Evolutionary conservation across 257 asterid species (phyloP).

Genomic region (Solanum tacnaense): DNA sequence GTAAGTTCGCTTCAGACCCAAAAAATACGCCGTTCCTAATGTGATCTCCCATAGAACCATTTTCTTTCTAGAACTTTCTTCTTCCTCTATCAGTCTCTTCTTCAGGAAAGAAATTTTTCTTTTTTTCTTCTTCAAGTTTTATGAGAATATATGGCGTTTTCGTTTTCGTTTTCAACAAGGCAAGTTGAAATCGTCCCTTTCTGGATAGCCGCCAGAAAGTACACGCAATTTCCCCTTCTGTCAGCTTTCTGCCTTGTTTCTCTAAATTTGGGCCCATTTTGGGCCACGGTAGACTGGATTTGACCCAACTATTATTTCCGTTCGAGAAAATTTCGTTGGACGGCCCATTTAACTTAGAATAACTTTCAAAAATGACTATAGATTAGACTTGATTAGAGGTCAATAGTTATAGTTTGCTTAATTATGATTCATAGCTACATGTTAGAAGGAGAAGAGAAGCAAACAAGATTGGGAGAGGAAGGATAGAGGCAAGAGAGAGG

Average conservation of each 20-base stretch:
- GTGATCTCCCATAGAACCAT: constrained; percentile 97
- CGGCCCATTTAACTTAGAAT: background rate
- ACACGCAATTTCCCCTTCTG: background rate
- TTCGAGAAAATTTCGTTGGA: background rate
- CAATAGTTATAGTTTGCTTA: no score
- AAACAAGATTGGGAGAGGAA: background rate
- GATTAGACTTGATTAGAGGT: background rate
- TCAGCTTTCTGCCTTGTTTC: background rate
- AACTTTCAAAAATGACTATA: background rate
- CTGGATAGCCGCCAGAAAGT: background rate
- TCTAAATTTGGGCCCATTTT: background rate
- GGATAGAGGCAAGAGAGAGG: background rate
- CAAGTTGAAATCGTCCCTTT: background rate
- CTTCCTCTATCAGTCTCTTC: background rate
- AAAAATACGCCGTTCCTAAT: constrained; percentile 75
- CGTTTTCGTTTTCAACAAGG: constrained; percentile 1
- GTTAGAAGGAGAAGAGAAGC: background rate
- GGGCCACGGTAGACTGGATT: background rate
- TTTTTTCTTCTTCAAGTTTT: background rate
- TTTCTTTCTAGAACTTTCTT: constrained; percentile 1
- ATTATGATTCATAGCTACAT: background rate
- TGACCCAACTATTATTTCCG: background rate
- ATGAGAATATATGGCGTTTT: background rate
- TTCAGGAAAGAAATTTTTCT: background rate
- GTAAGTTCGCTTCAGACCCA: constrained; percentile 77